A percentile compares a stretch with the other conserved stretches of the same genome.
Evolutionary conservation across 2,329 filamentous ascomycete genomes (phyloP).

Genomic region (Aureobasidium sp.): DNA sequence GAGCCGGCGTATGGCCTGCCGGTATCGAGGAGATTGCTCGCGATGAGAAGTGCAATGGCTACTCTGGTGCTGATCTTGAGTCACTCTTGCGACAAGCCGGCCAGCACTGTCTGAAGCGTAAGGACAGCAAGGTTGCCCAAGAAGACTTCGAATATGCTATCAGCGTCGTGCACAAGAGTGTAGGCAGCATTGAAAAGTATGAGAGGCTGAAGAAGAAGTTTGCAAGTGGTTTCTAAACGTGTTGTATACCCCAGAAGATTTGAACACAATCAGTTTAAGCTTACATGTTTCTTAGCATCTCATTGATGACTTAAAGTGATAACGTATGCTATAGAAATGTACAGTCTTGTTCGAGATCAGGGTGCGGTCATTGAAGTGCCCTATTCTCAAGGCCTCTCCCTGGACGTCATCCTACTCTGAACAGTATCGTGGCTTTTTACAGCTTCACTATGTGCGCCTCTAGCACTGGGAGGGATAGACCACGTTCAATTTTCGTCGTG

Average conservation of each 20-base stretch:
- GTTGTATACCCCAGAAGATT: not conserved
- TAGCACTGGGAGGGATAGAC: no score
- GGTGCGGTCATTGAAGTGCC: no score
- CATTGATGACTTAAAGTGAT: no score
- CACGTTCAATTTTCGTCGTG: no score
- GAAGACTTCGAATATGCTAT: constrained; percentile 41
- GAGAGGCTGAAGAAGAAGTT: constrained; percentile 39
- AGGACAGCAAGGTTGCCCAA: constrained; percentile 38
- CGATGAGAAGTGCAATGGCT: constrained; percentile 62
- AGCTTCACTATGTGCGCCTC: no score
- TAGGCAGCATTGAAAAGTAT: constrained; percentile 52
- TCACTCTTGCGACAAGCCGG: constrained; percentile 53
- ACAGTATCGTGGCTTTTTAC: no score
- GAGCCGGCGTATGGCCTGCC: constrained; percentile 13
- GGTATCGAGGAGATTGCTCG: constrained; percentile 50
- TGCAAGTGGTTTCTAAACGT: constrained; percentile 5
- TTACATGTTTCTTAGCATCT: no score
- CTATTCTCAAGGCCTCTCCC: no score
- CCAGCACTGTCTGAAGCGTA: constrained; percentile 47
- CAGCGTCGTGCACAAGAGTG: constrained; percentile 41
- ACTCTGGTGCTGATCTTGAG: constrained; percentile 63
- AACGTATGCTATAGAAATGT: no score
- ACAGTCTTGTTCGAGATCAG: no score
- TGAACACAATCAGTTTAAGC: not conserved
- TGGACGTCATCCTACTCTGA: no score